phyloP scores from a whole-genome alignment of 768 basidiomycete species.

The Flagelloscypha sp. region DNA sequence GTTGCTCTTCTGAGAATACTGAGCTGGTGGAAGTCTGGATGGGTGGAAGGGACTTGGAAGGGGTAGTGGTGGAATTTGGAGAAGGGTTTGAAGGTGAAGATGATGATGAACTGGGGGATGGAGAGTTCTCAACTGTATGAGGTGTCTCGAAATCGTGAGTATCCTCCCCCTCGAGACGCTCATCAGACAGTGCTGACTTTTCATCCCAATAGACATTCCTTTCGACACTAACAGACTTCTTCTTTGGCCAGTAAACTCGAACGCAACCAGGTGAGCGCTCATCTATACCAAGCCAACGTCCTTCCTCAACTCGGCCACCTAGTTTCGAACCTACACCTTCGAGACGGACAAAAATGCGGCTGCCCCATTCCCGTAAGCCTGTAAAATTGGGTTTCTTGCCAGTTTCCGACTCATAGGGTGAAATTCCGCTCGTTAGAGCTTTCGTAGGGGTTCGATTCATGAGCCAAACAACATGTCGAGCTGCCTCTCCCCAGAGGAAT shows the following conservation, averaged over 20 bases:
- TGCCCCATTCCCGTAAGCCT: constrained; percentile 24
- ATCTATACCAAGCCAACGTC: constrained; percentile 19
- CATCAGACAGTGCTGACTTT: constrained; percentile 9
- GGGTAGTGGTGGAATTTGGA: not conserved
- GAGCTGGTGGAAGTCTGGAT: not conserved
- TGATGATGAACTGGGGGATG: not conserved
- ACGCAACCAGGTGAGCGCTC: constrained; percentile 19
- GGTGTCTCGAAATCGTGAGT: constrained; percentile 17
- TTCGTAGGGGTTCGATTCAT: constrained; percentile 24
- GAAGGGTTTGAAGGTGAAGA: not conserved
- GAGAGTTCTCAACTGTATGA: no score
- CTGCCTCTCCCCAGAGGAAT: constrained; percentile 32
- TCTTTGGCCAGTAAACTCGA: constrained; percentile 26
- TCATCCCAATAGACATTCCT: constrained; percentile 14
- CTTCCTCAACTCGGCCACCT: constrained; percentile 15
- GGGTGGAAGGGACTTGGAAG: not conserved
- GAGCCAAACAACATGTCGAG: constrained; percentile 25
- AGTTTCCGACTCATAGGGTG: constrained; percentile 19
- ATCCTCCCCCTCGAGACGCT: constrained; percentile 10
- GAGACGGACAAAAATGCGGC: constrained; percentile 23
- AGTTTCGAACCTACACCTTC: constrained; percentile 21
- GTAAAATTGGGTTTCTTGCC: constrained; percentile 24
- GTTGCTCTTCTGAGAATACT: no score
- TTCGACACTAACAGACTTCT: constrained; percentile 19
- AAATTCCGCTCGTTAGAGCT: constrained; percentile 17